Evolutionary conservation across 306 rosid species (phyloP).

Genomic region (Albizia julibrissin): DNA sequence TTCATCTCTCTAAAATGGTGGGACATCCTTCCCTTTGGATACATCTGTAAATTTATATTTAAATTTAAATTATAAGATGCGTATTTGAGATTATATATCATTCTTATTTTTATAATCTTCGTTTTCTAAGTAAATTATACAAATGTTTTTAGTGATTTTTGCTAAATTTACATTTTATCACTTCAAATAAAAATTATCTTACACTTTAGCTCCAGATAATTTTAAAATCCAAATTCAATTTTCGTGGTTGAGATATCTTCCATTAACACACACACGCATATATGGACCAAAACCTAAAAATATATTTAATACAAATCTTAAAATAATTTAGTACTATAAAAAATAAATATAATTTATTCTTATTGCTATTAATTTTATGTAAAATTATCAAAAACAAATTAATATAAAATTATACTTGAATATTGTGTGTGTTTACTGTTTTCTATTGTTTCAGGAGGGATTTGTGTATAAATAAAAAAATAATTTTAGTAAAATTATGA

Average conservation of each 20-base stretch:
- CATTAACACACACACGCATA: neutral
- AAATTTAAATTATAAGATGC: neutral
- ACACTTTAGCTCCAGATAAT: neutral
- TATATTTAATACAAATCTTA: neutral
- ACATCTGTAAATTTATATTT: conserved; percentile 51
- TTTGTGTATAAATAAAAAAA: neutral
- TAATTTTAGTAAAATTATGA: neutral
- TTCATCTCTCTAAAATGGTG: conserved; percentile 73
- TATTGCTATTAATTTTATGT: neutral
- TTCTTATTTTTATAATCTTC: neutral
- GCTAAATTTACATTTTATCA: neutral
- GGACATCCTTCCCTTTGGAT: conserved; percentile 81
- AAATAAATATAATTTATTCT: neutral
- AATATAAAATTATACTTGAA: neutral
- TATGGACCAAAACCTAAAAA: too few species aligned
- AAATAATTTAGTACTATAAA: neutral
- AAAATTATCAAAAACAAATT: neutral
- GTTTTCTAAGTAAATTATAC: neutral
- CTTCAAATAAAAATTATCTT: neutral
- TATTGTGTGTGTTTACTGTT: neutral
- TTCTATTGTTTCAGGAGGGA: neutral
- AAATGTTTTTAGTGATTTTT: neutral
- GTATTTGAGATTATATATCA: neutral
- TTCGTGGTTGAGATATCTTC: neutral
- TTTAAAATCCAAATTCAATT: neutral